These are phyloP conservation scores for Coemansia guatemalensis DNA, from an alignment of 192 early-diverging fungal species.

Conservation along the genomic window DNA sequence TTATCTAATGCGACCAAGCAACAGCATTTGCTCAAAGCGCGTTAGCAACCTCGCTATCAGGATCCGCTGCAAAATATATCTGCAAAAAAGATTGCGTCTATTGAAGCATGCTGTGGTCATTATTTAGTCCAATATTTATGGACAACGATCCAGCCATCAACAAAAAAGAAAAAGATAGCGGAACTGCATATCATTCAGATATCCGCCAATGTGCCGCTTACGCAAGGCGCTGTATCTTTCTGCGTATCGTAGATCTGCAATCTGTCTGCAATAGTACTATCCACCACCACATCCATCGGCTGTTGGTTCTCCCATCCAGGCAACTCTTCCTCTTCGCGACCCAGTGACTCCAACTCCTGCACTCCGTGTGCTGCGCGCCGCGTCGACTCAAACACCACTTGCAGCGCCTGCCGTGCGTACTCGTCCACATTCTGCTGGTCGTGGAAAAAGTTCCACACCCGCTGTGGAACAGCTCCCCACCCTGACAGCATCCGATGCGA, in stretches of 20 bases:
- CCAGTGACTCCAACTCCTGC: conserved; percentile 37
- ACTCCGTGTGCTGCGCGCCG: conserved; percentile 20
- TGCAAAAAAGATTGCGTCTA: no score
- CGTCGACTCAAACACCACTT: conserved; percentile 46
- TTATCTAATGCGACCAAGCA: no score
- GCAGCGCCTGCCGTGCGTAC: conserved; percentile 51
- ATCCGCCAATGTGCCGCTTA: background rate
- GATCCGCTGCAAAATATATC: no score
- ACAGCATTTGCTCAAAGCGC: no score
- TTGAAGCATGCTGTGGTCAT: no score
- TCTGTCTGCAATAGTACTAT: conserved; percentile 22
- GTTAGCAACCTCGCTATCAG: no score
- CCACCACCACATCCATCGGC: conserved; percentile 38
- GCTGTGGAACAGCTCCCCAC: conserved; percentile 43
- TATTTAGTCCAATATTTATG: no score
- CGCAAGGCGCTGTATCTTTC: conserved; percentile 18
- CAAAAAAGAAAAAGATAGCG: background rate
- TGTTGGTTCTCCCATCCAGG: conserved; percentile 33
- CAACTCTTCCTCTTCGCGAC: conserved; percentile 35
- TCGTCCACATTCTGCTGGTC: conserved; percentile 52
- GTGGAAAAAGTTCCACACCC: conserved; percentile 53
- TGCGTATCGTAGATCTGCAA: conserved; percentile 45
- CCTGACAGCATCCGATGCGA: conserved; percentile 41
- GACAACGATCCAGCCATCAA: background rate
- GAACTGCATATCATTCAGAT: background rate